Evolutionary conservation across 192 early-diverging fungal species (phyloP).

Genomic region (Rhizophagus sp.): DNA sequence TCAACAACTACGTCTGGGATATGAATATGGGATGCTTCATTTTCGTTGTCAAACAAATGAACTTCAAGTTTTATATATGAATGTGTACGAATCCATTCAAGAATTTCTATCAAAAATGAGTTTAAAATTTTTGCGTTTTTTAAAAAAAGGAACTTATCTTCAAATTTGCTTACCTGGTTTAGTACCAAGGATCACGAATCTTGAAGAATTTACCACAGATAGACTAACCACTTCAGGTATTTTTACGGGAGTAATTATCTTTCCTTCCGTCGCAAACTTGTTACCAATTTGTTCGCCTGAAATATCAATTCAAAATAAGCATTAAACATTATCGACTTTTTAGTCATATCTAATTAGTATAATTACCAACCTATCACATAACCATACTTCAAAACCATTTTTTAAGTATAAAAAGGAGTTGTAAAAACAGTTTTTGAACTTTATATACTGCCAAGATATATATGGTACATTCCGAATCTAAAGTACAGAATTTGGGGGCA

Average conservation of each 20-base stretch:
- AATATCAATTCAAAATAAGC: neutral
- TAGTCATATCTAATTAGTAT: neutral
- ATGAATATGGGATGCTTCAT: constrained; percentile 24
- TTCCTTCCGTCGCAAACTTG: neutral
- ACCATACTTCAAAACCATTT: constrained; percentile 32
- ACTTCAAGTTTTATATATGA: constrained; percentile 5
- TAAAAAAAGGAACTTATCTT: neutral
- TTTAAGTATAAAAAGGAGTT: no score
- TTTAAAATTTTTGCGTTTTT: neutral
- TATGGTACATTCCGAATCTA: no score
- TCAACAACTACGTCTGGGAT: constrained; percentile 23
- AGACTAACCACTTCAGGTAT: constrained; percentile 18
- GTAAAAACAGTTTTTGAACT: no score
- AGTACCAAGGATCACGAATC: constrained; percentile 24
- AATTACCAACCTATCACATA: constrained; percentile 22
- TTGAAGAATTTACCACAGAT: constrained; percentile 27
- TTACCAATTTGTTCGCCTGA: constrained; percentile 18
- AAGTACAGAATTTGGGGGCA: no score
- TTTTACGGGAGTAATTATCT: constrained; percentile 7
- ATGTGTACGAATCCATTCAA: constrained; percentile 27
- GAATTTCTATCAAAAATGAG: constrained; percentile 21
- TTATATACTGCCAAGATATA: no score
- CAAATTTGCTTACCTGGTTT: constrained; percentile 25
- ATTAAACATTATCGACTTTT: neutral
- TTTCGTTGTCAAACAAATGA: constrained; percentile 6